Conservation (phyloP, 306 rosid genomes). For the Casuarina equisetifolia region DNA sequence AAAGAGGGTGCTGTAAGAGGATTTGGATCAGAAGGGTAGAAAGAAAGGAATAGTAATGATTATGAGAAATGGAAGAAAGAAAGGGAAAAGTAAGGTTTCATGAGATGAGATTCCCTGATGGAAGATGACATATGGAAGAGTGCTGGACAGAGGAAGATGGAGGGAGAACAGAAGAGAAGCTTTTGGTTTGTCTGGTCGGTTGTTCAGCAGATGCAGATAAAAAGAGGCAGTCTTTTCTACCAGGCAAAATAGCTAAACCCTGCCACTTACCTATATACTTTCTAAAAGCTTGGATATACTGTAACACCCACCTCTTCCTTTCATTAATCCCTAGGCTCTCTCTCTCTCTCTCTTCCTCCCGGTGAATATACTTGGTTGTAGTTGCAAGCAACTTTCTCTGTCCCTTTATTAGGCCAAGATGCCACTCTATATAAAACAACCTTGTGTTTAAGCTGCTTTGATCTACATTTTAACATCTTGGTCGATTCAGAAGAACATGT, state of each 20-base stretch:
- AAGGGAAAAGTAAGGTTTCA: slow-evolving; percentile 44
- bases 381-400: slow-evolving; percentile 39
- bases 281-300: slow-evolving; percentile 90
- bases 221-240: slow-evolving; percentile 62
- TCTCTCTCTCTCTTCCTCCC: slow-evolving; percentile 24
- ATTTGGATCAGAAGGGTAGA: slow-evolving; percentile 45
- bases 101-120: slow-evolving; percentile 69
- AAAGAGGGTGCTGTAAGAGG: slow-evolving; percentile 27
- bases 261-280: slow-evolving; percentile 78
- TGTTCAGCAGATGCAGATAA: slow-evolving; percentile 48
- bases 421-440: no score
- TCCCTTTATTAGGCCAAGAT: slow-evolving; percentile 38
- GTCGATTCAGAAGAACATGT: no score
- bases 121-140: slow-evolving; percentile 78
- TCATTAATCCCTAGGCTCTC: slow-evolving; percentile 80
- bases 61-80: slow-evolving; percentile 53
- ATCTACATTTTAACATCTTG: no score
- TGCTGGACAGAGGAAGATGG: slow-evolving; percentile 39
- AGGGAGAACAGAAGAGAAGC: slow-evolving; percentile 56
- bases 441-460: no score
- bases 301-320: slow-evolving; percentile 63
- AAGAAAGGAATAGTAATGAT: slow-evolving; percentile 43
- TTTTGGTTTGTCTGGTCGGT: slow-evolving; percentile 76
- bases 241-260: slow-evolving; percentile 85
- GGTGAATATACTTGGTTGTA: slow-evolving; percentile 46